A percentile compares a stretch with the other conserved stretches of the same genome.
These are phyloP conservation scores for Kandelia obovata DNA, from an alignment of 345 rosid genomes.

Conservation along the genomic window DNA sequence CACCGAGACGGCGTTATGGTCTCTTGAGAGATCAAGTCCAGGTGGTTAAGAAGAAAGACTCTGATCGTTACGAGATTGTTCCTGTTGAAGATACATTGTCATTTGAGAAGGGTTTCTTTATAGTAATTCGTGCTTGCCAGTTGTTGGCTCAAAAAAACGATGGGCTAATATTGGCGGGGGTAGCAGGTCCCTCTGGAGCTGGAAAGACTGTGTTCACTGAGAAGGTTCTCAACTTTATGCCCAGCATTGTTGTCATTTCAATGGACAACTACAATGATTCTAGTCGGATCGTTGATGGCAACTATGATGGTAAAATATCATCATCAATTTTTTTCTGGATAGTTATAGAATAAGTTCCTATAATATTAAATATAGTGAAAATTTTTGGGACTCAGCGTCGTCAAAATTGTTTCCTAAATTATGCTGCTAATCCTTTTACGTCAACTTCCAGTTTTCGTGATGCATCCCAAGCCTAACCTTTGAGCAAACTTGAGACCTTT, in stretches of 20 bases:
- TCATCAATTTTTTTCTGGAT: neutral
- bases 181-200: conserved; percentile 99
- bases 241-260: conserved; percentile 82
- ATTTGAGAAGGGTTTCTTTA: conserved; percentile 90
- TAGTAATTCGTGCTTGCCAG: conserved; percentile 90
- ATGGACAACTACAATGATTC: conserved; percentile 97
- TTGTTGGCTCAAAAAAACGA: conserved; percentile 84
- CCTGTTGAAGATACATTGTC: conserved; percentile 73
- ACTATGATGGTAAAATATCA: conserved; percentile 79
- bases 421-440: neutral
- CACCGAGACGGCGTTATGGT: conserved; percentile 82
- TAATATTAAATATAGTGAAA: neutral
- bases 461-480: neutral
- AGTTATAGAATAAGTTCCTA: neutral
- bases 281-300: conserved; percentile 85
- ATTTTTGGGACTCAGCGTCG: neutral
- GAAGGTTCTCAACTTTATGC: conserved; percentile 85
- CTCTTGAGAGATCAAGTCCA: conserved; percentile 86
- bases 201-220: conserved; percentile 96
- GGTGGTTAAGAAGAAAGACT: conserved; percentile 64
- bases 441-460: neutral
- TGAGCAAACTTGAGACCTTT: neutral
- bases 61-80: conserved; percentile 73
- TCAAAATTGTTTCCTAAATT: neutral
- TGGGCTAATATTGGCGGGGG: conserved; percentile 82